Base-by-base conservation (phyloP, 2,329 filamentous ascomycete genomes). In the Diaporthe ampelina region DNA sequence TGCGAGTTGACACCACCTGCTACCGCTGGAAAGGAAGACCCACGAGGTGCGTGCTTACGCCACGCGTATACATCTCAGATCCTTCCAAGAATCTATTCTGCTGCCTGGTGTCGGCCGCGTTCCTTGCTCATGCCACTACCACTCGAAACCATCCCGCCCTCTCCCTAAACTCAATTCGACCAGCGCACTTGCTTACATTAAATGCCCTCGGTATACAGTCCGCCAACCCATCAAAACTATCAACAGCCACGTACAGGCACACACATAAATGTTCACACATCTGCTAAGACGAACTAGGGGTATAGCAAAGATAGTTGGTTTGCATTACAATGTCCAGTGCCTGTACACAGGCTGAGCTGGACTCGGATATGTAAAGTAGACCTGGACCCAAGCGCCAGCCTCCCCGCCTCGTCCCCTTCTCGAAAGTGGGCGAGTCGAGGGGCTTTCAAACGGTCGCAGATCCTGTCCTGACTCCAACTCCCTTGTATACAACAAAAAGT, bases 61-160 rank as follows among this genome's bases (percentile, higher is more conserved):
- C 32, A 56, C 50, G 45, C 70, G 57, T n/a, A 32, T 32, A 32
- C 45, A 29, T 45, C 57, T 35, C n/a, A 21, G 59, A 59, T 72
- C 70, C 70, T 63, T 63, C 70, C 57, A 63, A 48, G 58, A 72
- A 72, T 54, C 57, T 63, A 72, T 72, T 72, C 70, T 72, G 70
- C 70, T 72, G 70, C 70, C 70, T 72, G 54, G 21, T 72, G 67
- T 56, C 67, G 50, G 37, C 63, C 63, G 63, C 63, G 21, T 37
- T 67, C 57, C 57, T 56, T 32, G 29, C 24, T 63, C 52, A 45
- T 70, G 68, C 68, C 24, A 56, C 40, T 68, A 26, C 63, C 63
- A 37, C 63, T 35, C 59, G 61, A 67, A 50, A 67, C 61, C 43
- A n/a, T 40, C n/a, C 29, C 63, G 17, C 29, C 45, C 40, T 37